Conservation (phyloP, 129 eudicot species). For the Flaveria robusta region DNA sequence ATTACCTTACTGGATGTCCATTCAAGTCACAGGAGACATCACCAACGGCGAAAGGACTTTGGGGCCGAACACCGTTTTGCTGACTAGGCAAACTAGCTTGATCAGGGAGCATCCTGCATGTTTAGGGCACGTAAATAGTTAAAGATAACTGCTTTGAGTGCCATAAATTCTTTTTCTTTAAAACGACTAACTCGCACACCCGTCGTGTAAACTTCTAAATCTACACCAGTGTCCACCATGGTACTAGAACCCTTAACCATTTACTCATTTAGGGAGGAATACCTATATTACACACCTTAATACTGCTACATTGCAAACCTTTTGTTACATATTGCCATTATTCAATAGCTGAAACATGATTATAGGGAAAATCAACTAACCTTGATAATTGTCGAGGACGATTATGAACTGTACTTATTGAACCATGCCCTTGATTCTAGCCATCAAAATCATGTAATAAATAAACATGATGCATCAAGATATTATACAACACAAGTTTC, state of each 20-base stretch:
- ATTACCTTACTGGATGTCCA: constrained; percentile 43
- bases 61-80: constrained; percentile 34
- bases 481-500: no score
- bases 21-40: constrained; percentile 6
- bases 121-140: not conserved
- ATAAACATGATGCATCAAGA: no score
- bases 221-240: no score
- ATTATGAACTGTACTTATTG: constrained; percentile 45
- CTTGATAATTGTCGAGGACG: constrained; percentile 59
- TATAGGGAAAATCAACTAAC: constrained; percentile 29
- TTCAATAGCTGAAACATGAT: not conserved
- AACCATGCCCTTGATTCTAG: constrained; percentile 44
- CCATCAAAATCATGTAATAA: not conserved
- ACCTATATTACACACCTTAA: no score
- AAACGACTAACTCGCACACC: no score
- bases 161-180: no score
- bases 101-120: constrained; percentile 55
- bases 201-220: no score
- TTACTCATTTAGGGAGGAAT: no score
- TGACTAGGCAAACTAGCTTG: constrained; percentile 32
- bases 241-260: no score
- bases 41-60: constrained; percentile 34
- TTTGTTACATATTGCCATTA: no score
- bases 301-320: no score
- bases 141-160: not conserved